phyloP scores from a whole-genome alignment of 2,329 filamentous ascomycete species.

The Tolypocladium capitatum region DNA sequence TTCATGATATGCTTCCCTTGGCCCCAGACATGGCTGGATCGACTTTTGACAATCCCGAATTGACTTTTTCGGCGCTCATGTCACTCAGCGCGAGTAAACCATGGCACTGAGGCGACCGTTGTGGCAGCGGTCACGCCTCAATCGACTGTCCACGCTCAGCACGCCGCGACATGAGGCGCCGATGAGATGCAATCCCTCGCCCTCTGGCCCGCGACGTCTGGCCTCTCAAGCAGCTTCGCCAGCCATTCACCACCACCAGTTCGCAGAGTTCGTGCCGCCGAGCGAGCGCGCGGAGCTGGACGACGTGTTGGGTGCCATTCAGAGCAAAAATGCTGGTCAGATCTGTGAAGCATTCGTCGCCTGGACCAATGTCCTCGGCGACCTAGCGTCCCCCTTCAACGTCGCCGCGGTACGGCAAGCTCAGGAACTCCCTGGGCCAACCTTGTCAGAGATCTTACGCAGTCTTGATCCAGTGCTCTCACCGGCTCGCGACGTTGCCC shows the following conservation, averaged over 20 bases:
- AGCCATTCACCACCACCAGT: slow-evolving; percentile 1
- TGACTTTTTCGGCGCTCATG: not conserved
- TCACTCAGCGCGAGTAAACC: slow-evolving; percentile 1
- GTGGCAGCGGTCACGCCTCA: slow-evolving; percentile 11
- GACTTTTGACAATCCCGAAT: not conserved
- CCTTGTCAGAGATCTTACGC: slow-evolving; percentile 51
- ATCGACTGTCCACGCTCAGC: slow-evolving; percentile 6
- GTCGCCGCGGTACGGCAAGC: slow-evolving; percentile 17
- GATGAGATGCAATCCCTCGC: slow-evolving; percentile 10
- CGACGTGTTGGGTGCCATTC: slow-evolving; percentile 18
- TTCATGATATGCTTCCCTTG: not conserved
- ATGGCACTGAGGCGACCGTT: slow-evolving; percentile 18
- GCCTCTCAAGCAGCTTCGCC: slow-evolving; percentile 8
- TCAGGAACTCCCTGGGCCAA: slow-evolving; percentile 32
- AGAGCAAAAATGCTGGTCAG: slow-evolving; percentile 11
- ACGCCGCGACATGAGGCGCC: slow-evolving; percentile 11
- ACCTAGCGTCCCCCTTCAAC: slow-evolving; percentile 7
- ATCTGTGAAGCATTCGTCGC: slow-evolving; percentile 13
- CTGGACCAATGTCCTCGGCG: slow-evolving; percentile 13
- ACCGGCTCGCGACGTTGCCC: slow-evolving; percentile 32
- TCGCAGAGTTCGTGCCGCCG: slow-evolving; percentile 5
- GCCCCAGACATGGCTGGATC: not conserved
- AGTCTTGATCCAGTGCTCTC: slow-evolving; percentile 45
- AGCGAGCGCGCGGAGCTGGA: slow-evolving; percentile 9
- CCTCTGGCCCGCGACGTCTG: slow-evolving; percentile 12